Evolutionary conservation across 169 alveolate species (phyloP), one percentile per base, ranked within the genome.

Genomic region (Plasmodium adleri): DNA sequence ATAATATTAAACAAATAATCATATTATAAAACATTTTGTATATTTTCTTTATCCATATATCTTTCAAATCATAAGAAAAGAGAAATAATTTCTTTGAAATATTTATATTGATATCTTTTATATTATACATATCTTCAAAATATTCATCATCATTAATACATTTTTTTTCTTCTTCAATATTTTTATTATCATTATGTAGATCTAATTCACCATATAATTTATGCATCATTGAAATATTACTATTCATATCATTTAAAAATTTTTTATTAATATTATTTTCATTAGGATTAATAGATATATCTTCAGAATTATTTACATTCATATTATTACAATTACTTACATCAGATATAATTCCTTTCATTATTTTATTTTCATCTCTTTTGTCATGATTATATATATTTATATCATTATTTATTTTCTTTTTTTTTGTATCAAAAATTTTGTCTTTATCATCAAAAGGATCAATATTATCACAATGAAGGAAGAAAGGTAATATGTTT

Each of bases 121-220:
- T 54, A 58, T 56, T 72, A 43, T 68, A 43, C 91, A 83, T 83
- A 24, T 83, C 91, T 67, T 83, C 91, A 45, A 68, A 83, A 8
- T 24, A 45, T 52, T 64, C 74, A 75, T 75, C 4, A 22, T 43
- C 13, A 15, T 26, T 66, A 22, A 50, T 10, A 43, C n/a, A 12
- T 7, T 60, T 28, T 13, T 17, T 17, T 50, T 60, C 6, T n/a
- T 12, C 52, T 39, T 17, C 26, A 0, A 56, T 73, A 8, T 62
- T 5, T 9, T 3, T 60, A 24, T 74, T 26, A 3, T 59, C 56
- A 74, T 45, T 43, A 32, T 43, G 39, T 45, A 67, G 12, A 67
- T 13, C 13, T 12, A 32, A 45, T 2, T n/a, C 2, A 67, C 47
- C 47, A 47, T 15, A 39, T 39, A 67, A 39, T 45, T 2, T 56